phyloP scores from a whole-genome alignment of 208 protist genomes.

The Vickermania spadyakhi region DNA sequence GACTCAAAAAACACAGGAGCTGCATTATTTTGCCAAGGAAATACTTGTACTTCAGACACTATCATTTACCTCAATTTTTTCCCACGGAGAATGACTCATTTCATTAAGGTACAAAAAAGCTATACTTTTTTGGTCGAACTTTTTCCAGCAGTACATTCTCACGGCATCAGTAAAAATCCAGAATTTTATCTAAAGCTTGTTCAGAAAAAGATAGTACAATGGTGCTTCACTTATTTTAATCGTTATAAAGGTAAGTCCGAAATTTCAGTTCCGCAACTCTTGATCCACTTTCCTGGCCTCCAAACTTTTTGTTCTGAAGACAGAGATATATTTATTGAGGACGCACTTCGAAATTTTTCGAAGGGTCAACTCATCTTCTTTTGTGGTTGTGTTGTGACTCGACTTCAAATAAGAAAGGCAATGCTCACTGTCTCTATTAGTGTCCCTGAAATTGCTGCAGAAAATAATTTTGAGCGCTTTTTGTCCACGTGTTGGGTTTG shows the following conservation, averaged over 20 bases:
- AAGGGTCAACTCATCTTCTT: background rate
- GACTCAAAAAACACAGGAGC: background rate
- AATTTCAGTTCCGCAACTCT: background rate
- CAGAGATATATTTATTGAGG: background rate
- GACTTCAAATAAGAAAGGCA: background rate
- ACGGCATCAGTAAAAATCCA: background rate
- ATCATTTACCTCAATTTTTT: background rate
- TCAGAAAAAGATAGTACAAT: conserved; percentile 17
- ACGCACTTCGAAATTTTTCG: background rate
- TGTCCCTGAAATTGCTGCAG: background rate
- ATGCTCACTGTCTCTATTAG: background rate
- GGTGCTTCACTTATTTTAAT: conserved; percentile 14
- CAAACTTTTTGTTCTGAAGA: background rate
- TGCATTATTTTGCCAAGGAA: background rate
- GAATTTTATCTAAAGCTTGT: conserved; percentile 1
- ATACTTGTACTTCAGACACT: background rate
- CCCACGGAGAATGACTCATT: background rate
- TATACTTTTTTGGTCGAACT: background rate
- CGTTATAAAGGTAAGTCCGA: background rate
- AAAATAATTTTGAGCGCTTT: background rate
- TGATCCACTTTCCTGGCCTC: background rate
- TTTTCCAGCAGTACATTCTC: too few relatives aligned
- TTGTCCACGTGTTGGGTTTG: background rate
- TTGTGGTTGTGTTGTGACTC: background rate
- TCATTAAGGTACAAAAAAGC: background rate